These are phyloP conservation scores for Penicillium sp. DNA, from an alignment of 2,329 filamentous ascomycete species.

Conservation along the genomic window DNA sequence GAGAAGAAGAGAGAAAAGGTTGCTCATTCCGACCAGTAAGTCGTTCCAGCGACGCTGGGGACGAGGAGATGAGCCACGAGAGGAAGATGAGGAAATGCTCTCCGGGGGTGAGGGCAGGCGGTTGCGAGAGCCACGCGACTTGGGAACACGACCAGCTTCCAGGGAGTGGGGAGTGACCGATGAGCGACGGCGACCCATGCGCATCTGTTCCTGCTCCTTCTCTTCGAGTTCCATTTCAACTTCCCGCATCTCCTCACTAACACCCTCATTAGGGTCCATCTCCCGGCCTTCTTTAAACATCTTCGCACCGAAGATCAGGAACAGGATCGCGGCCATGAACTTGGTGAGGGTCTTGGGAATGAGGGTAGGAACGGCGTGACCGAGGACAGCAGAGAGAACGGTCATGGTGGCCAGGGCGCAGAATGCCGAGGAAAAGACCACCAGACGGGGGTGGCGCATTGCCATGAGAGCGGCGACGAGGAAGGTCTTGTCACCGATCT, in stretches of 20 bases:
- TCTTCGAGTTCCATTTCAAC: constrained; percentile 92
- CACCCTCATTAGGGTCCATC: constrained; percentile 87
- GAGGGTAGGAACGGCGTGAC: constrained; percentile 86
- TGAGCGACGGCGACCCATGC: constrained; percentile 65
- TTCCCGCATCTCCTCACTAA: constrained; percentile 96
- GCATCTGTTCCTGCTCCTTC: constrained; percentile 76
- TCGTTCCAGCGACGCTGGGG: constrained; percentile 48
- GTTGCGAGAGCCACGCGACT: constrained; percentile 68
- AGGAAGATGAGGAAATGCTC: constrained; percentile 75
- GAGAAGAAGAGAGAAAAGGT: constrained; percentile 82
- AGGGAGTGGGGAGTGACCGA: constrained; percentile 74
- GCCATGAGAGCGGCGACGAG: constrained; percentile 96
- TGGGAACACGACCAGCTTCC: constrained; percentile 76
- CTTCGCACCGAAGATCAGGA: constrained; percentile 84
- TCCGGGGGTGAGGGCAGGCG: constrained; percentile 78
- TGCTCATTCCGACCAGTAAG: constrained; percentile 68
- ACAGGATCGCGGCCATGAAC: constrained; percentile 79
- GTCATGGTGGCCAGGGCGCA: constrained; percentile 92
- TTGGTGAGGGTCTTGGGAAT: constrained; percentile 91
- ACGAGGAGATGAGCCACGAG: constrained; percentile 58
- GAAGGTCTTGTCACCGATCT: constrained; percentile 98
- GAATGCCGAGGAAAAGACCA: constrained; percentile 96
- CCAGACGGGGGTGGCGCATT: constrained; percentile 91
- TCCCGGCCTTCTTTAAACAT: constrained; percentile 82
- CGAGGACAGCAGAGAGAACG: constrained; percentile 85